Conservation (phyloP, 108 stramenopile genomes). For the Craspedostauros australis region DNA sequence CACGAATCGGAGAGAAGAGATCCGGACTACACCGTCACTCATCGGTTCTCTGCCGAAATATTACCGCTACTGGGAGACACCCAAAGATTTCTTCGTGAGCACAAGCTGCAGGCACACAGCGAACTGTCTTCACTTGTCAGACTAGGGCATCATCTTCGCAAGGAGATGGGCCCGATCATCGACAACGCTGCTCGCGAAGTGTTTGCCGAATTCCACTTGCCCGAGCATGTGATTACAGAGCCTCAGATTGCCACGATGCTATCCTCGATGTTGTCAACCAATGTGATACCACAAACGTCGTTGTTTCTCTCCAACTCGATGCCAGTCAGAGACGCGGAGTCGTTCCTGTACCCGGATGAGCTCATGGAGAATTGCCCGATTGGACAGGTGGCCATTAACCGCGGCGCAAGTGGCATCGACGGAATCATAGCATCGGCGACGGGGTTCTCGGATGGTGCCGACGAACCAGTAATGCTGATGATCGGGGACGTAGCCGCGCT, state of each 20-base stretch:
- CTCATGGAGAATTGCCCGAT: not conserved
- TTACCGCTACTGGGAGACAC: constrained; percentile 31
- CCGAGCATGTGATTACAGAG: constrained; percentile 45
- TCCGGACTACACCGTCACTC: constrained; percentile 62
- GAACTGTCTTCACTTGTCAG: constrained; percentile 51
- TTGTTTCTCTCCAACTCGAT: constrained; percentile 85
- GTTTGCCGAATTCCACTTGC: not conserved
- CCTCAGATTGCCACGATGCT: constrained; percentile 73
- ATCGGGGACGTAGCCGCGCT: constrained; percentile 86
- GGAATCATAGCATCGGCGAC: constrained; percentile 84
- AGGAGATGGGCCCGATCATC: constrained; percentile 59
- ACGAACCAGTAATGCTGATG: constrained; percentile 59
- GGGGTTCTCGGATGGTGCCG: constrained; percentile 67
- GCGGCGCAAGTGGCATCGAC: constrained; percentile 93
- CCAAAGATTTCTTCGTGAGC: too few species aligned
- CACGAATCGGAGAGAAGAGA: constrained; percentile 59
- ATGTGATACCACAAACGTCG: constrained; percentile 5
- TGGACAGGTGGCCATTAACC: constrained; percentile 35
- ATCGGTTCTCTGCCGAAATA: constrained; percentile 49
- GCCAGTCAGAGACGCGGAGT: constrained; percentile 89
- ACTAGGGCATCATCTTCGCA: constrained; percentile 43
- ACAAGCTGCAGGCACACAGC: constrained; percentile 23
- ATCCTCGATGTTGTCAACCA: constrained; percentile 32
- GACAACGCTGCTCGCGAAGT: constrained; percentile 21
- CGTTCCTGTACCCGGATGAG: constrained; percentile 63